A percentile compares a stretch with the other conserved stretches of the same genome.
Conservation (phyloP, 2,329 filamentous ascomycete species). For the Microcyclosporella mali region DNA sequence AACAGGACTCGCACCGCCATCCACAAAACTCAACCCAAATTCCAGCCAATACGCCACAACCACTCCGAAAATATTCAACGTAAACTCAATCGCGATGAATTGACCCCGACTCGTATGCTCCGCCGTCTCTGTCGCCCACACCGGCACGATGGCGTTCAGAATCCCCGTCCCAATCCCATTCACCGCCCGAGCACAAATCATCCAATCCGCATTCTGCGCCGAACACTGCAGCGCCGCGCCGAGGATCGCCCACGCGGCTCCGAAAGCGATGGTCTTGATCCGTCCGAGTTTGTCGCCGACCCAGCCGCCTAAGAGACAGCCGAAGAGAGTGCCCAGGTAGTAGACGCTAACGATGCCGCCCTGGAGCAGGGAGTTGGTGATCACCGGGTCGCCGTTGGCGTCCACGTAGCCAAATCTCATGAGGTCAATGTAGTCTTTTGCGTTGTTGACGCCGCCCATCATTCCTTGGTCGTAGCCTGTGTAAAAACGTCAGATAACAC, state of each 20-base stretch:
- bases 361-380: constrained; percentile 55
- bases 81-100: constrained; percentile 51
- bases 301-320: constrained; percentile 58
- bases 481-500: background rate
- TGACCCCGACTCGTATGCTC: constrained; percentile 60
- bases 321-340: constrained; percentile 59
- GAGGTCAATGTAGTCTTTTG: constrained; percentile 56
- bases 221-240: constrained; percentile 61
- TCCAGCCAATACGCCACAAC: constrained; percentile 38
- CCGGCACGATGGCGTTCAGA: constrained; percentile 63
- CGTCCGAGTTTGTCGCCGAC: constrained; percentile 58
- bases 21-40: constrained; percentile 24
- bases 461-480: constrained; percentile 26
- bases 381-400: constrained; percentile 38
- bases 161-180: constrained; percentile 58
- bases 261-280: constrained; percentile 57
- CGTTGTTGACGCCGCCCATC: constrained; percentile 61
- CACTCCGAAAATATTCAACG: constrained; percentile 65
- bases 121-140: constrained; percentile 65
- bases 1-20: constrained; percentile 14
- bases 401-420: constrained; percentile 60
- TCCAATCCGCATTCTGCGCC: constrained; percentile 61
- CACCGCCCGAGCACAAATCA: constrained; percentile 38
- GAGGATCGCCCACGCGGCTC: constrained; percentile 38
- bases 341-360: constrained; percentile 53